Percentiles rank a stretch among this genome's conserved stretches.
phyloP scores from a whole-genome alignment of 2,329 filamentous ascomycete genomes.

The Chaetomium sp. region DNA sequence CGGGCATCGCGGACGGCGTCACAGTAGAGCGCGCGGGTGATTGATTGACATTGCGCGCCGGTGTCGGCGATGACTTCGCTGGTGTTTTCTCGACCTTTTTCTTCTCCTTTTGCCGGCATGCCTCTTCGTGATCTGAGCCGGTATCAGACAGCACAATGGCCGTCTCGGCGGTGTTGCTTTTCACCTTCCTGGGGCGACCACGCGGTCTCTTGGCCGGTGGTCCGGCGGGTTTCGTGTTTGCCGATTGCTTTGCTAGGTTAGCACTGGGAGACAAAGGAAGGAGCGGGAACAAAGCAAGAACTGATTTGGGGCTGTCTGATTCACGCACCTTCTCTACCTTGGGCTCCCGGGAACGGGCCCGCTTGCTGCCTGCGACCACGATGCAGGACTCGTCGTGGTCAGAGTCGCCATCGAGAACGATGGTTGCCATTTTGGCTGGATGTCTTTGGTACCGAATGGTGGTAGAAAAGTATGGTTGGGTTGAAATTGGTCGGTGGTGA shows the following conservation, averaged over 20 bases:
- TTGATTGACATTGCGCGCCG: not conserved
- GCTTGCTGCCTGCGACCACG: not conserved
- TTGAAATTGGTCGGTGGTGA: not conserved
- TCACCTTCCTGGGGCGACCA: constrained; percentile 5
- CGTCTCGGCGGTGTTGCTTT: constrained; percentile 9
- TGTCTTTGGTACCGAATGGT: not conserved
- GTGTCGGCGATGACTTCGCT: not conserved
- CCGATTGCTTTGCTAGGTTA: not conserved
- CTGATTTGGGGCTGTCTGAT: not conserved
- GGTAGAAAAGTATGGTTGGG: not conserved
- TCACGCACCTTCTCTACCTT: not conserved
- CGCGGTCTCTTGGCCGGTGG: constrained; percentile 1
- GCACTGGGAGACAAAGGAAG: not conserved
- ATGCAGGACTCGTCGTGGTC: not conserved
- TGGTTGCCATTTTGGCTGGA: not conserved
- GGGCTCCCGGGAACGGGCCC: not conserved
- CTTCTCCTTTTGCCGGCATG: not conserved
- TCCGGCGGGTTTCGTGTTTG: not conserved
- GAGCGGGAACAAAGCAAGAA: not conserved
- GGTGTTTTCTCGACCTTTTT: not conserved
- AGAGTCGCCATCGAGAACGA: not conserved
- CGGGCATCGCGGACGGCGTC: not conserved
- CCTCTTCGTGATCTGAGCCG: not conserved
- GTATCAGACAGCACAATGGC: constrained; percentile 10
- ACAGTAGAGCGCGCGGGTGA: not conserved